Percentiles rank a stretch among this genome's conserved stretches.
Conservation (phyloP, 345 rosid genomes). For the Rubroshorea leprosula region DNA sequence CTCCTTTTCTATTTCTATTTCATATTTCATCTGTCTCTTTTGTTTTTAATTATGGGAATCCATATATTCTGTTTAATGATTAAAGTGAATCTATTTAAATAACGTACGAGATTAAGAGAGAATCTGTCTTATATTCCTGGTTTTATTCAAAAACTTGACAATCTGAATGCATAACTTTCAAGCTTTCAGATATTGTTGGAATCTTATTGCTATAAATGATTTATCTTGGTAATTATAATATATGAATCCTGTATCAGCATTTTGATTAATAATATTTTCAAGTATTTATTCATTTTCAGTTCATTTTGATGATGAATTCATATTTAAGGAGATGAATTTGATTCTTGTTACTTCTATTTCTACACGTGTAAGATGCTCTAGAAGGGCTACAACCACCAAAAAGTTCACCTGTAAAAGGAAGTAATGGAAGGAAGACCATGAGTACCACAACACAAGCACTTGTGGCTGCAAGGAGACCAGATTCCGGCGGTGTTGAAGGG, state of each 20-base stretch:
- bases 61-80: background rate
- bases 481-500: constrained; percentile 82
- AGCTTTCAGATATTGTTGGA: constrained; percentile 5
- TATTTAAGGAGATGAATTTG: background rate
- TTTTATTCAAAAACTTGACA: background rate
- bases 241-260: constrained; percentile 2
- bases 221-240: constrained; percentile 12
- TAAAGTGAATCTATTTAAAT: too few relatives aligned
- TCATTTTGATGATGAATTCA: background rate
- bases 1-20: too few relatives aligned
- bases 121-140: constrained; percentile 11
- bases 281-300: background rate
- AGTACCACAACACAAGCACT: constrained; percentile 34
- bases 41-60: background rate
- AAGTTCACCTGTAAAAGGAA: constrained; percentile 27
- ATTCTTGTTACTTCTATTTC: constrained; percentile 28
- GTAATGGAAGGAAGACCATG: constrained; percentile 35
- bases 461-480: constrained; percentile 70
- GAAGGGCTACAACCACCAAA: constrained; percentile 29
- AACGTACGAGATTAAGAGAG: background rate
- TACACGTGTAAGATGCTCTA: constrained; percentile 34
- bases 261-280: background rate
- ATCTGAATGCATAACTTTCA: background rate
- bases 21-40: background rate
- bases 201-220: background rate